A percentile compares a stretch with the other conserved stretches of the same genome.
phyloP scores from a whole-genome alignment of 1,284 basidiomycete species.

The Fomitopsis palustris region DNA sequence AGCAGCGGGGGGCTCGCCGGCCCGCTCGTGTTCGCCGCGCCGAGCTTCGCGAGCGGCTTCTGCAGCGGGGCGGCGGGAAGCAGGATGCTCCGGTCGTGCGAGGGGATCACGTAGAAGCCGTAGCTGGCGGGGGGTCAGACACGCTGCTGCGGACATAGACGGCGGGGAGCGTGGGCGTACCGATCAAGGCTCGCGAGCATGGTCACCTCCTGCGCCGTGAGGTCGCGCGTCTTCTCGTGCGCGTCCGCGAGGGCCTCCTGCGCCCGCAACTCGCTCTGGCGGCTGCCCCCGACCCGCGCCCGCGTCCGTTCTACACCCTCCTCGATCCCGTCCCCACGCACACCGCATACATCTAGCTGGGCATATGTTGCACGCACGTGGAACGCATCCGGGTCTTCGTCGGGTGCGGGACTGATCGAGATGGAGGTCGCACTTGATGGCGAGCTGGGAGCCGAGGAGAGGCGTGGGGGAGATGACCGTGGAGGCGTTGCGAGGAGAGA shows the following conservation, averaged over 20 bases:
- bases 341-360: slow-evolving; percentile 77
- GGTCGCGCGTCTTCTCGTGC: slow-evolving; percentile 55
- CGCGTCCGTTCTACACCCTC: slow-evolving; percentile 92
- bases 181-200: slow-evolving; percentile 76
- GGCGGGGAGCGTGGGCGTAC: slow-evolving; percentile 39
- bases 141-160: background rate
- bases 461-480: slow-evolving; percentile 30
- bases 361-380: slow-evolving; percentile 89
- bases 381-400: slow-evolving; percentile 83
- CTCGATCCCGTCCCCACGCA: slow-evolving; percentile 88
- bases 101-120: slow-evolving; percentile 76
- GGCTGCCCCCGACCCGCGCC: slow-evolving; percentile 66
- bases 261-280: slow-evolving; percentile 54
- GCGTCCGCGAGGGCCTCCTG: slow-evolving; percentile 52
- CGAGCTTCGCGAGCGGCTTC: slow-evolving; percentile 51
- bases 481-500: slow-evolving; percentile 14
- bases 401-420: slow-evolving; percentile 51
- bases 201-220: slow-evolving; percentile 61
- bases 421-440: slow-evolving; percentile 56
- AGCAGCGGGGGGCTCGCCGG: slow-evolving; percentile 27
- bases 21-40: slow-evolving; percentile 40
- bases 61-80: slow-evolving; percentile 61
- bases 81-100: slow-evolving; percentile 75
- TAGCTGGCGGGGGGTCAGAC: slow-evolving; percentile 50
- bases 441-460: slow-evolving; percentile 31